Evolutionary conservation across 2,329 filamentous ascomycete genomes (phyloP).

Genomic region (Alternaria sp.): DNA sequence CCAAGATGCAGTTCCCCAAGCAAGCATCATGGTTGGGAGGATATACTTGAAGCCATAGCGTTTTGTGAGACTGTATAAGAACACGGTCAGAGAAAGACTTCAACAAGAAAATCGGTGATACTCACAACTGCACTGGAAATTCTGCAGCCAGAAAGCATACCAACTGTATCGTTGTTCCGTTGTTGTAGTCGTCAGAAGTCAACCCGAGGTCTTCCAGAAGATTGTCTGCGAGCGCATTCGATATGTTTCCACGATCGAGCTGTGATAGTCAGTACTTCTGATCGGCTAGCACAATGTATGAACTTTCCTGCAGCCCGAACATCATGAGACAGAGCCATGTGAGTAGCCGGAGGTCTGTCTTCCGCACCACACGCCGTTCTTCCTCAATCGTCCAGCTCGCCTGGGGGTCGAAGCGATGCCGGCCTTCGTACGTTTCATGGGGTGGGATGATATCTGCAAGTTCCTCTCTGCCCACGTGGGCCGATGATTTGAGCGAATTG

Average conservation of each 20-base stretch:
- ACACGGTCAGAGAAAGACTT: not conserved
- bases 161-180: conserved; percentile 67
- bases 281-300: not conserved
- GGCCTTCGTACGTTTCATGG: conserved; percentile 59
- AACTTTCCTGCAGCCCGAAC: conserved; percentile 45
- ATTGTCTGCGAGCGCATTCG: conserved; percentile 41
- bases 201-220: conserved; percentile 38
- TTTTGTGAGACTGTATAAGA: conserved; percentile 45
- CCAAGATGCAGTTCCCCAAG: conserved; percentile 57
- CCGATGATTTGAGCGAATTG: conserved; percentile 29
- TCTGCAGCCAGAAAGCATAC: conserved; percentile 74
- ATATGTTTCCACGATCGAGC: conserved; percentile 55
- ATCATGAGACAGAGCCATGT: conserved; percentile 48
- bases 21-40: conserved; percentile 52
- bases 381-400: conserved; percentile 63
- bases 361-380: conserved; percentile 61
- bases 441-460: conserved; percentile 46
- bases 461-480: conserved; percentile 36
- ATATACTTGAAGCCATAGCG: conserved; percentile 51
- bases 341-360: conserved; percentile 48
- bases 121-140: conserved; percentile 49
- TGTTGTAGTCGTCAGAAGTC: conserved; percentile 44
- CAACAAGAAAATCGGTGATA: not conserved
- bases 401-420: conserved; percentile 63
- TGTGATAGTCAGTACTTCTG: conserved; percentile 39